Conservation (phyloP, 495 filamentous ascomycete genomes). For the Penicillium samsonianum region DNA sequence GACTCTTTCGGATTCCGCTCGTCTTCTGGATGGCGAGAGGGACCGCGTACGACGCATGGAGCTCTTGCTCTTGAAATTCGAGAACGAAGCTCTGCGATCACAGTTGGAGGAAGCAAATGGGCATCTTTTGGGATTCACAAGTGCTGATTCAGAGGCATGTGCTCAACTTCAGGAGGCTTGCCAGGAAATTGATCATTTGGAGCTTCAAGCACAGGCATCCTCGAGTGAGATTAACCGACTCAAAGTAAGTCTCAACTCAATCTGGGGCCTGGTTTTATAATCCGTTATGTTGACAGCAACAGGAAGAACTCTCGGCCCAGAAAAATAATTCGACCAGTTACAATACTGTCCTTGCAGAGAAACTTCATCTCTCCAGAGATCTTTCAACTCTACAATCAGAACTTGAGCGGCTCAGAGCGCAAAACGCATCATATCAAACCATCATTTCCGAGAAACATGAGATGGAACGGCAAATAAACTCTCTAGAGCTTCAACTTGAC, state of each 20-base stretch:
- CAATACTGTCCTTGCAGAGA: slow-evolving; percentile 72
- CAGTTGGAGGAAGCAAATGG: slow-evolving; percentile 58
- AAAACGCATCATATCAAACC: slow-evolving; percentile 64
- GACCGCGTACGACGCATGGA: slow-evolving; percentile 64
- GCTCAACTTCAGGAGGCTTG: slow-evolving; percentile 57
- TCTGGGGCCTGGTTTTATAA: neutral
- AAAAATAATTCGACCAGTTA: slow-evolving; percentile 63
- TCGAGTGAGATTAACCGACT: slow-evolving; percentile 65
- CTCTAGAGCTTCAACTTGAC: slow-evolving; percentile 76
- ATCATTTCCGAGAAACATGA: slow-evolving; percentile 72
- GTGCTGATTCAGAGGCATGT: slow-evolving; percentile 55
- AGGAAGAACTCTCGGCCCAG: slow-evolving; percentile 70
- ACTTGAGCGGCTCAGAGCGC: slow-evolving; percentile 72
- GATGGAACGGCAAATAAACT: slow-evolving; percentile 71
- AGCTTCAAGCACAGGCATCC: slow-evolving; percentile 57
- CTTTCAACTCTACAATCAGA: slow-evolving; percentile 71
- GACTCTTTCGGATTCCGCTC: slow-evolving; percentile 55
- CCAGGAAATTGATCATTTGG: slow-evolving; percentile 56
- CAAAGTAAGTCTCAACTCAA: slow-evolving; percentile 53
- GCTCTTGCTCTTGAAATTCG: slow-evolving; percentile 66
- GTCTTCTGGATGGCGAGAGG: slow-evolving; percentile 68
- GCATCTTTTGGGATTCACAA: slow-evolving; percentile 49
- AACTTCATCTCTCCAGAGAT: slow-evolving; percentile 71
- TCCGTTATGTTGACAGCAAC: slow-evolving; percentile 1
- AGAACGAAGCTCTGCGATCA: slow-evolving; percentile 65